phyloP scores from a whole-genome alignment of 2,329 filamentous ascomycete genomes.

The Exophiala bonariae region DNA sequence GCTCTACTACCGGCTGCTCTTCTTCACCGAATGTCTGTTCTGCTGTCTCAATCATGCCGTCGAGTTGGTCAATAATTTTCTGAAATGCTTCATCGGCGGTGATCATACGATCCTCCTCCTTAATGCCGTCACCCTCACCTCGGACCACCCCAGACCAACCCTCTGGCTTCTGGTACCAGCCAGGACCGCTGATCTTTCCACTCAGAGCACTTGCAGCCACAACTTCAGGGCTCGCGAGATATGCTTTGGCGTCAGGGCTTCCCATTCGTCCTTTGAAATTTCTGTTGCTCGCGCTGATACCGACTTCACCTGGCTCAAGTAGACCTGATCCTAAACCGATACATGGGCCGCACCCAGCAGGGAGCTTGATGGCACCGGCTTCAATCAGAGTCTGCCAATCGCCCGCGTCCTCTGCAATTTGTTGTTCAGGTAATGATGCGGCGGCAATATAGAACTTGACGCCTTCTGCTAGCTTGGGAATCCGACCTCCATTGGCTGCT shows the following conservation, averaged over 20 bases:
- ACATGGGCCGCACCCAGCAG: conserved; percentile 77
- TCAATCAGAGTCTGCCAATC: conserved; percentile 83
- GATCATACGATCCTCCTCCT: conserved; percentile 63
- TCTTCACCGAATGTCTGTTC: neutral
- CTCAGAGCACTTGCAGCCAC: conserved; percentile 83
- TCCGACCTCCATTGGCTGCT: conserved; percentile 56
- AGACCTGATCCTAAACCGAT: conserved; percentile 82
- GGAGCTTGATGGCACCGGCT: conserved; percentile 72
- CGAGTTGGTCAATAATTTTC: conserved; percentile 4
- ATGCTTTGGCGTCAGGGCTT: conserved; percentile 73
- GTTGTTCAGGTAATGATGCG: conserved; percentile 76
- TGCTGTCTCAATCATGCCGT: conserved; percentile 3
- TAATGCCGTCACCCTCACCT: conserved; percentile 70
- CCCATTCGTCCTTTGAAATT: conserved; percentile 95
- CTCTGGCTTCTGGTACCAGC: conserved; percentile 72
- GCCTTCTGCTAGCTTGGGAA: conserved; percentile 69
- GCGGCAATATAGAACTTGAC: conserved; percentile 90
- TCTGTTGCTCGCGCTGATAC: conserved; percentile 79
- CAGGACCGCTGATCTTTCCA: conserved; percentile 62
- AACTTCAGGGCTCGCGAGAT: conserved; percentile 84
- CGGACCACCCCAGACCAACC: conserved; percentile 61
- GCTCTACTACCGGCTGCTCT: too few species aligned
- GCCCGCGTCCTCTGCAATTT: conserved; percentile 72
- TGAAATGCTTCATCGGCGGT: too few species aligned
- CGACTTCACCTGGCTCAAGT: conserved; percentile 80